Percentiles rank a stretch among this genome's conserved stretches.
These are phyloP conservation scores for Pseudofabraea citricarpa DNA, from an alignment of 2,329 filamentous ascomycete genomes.

Conservation along the genomic window DNA sequence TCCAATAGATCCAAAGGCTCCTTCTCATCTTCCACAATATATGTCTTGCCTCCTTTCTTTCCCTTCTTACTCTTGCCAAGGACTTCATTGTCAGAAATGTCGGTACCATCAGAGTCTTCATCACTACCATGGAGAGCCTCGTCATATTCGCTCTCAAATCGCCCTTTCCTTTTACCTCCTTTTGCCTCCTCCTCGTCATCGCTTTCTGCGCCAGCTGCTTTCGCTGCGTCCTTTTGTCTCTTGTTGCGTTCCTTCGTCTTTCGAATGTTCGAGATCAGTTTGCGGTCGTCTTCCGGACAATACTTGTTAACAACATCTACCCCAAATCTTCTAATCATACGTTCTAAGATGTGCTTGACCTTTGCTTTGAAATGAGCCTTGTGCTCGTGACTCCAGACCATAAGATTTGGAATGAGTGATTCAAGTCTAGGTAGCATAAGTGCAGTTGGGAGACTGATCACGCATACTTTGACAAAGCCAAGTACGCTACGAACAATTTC, in stretches of 20 bases:
- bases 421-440: conserved; percentile 74
- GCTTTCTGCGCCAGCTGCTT: conserved; percentile 50
- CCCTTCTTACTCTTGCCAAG: conserved; percentile 40
- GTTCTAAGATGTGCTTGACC: conserved; percentile 96
- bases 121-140: conserved; percentile 74
- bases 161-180: conserved; percentile 46
- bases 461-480: conserved; percentile 93
- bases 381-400: conserved; percentile 97
- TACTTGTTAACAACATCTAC: conserved; percentile 73
- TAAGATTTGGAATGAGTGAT: conserved; percentile 79
- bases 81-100: conserved; percentile 57
- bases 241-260: conserved; percentile 91
- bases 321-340: conserved; percentile 88
- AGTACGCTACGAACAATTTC: conserved; percentile 94
- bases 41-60: conserved; percentile 60
- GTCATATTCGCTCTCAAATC: conserved; percentile 91
- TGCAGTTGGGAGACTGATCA: conserved; percentile 76
- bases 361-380: conserved; percentile 96
- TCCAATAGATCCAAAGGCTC: conserved; percentile 93
- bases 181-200: conserved; percentile 52
- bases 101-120: conserved; percentile 52
- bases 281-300: conserved; percentile 81
- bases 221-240: conserved; percentile 73
- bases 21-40: conserved; percentile 91
- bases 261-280: conserved; percentile 88